Percentiles rank a stretch among this genome's conserved stretches.
Evolutionary conservation across 2,329 filamentous ascomycete genomes (phyloP).

Genomic region (Zasmidium cellare): DNA sequence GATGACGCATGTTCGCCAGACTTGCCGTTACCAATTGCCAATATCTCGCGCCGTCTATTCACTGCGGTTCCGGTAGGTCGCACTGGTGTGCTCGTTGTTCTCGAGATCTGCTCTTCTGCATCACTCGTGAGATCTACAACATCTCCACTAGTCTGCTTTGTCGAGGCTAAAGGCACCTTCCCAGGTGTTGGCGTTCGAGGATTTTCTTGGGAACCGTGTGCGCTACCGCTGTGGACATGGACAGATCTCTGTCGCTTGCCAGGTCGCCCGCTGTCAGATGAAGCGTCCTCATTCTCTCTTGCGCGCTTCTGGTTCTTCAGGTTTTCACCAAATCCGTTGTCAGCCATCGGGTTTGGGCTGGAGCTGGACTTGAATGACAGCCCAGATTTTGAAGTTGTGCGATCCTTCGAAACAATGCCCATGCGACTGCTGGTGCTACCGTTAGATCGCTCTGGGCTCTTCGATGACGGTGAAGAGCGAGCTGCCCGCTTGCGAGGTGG

Average conservation of each 20-base stretch:
- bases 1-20: neutral
- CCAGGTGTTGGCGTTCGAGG: neutral
- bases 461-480: no score
- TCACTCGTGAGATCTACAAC: neutral
- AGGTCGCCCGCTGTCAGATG: neutral
- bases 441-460: no score
- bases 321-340: neutral
- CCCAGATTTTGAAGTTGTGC: neutral
- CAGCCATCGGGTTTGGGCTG: neutral
- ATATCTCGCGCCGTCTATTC: neutral
- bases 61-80: neutral
- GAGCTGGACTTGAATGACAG: neutral
- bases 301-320: neutral
- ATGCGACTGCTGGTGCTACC: no score
- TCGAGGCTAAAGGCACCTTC: no score
- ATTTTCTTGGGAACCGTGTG: no score
- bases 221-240: no score
- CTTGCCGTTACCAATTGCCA: no score
- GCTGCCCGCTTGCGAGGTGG: no score
- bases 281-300: neutral
- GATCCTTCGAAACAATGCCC: neutral
- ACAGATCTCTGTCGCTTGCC: neutral
- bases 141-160: neutral
- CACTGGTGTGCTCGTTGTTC: neutral
- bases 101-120: neutral